A percentile compares a stretch with the other conserved stretches of the same genome.
phyloP scores from a whole-genome alignment of 352 stramenopile species.

The Thraustotheca clavata region DNA sequence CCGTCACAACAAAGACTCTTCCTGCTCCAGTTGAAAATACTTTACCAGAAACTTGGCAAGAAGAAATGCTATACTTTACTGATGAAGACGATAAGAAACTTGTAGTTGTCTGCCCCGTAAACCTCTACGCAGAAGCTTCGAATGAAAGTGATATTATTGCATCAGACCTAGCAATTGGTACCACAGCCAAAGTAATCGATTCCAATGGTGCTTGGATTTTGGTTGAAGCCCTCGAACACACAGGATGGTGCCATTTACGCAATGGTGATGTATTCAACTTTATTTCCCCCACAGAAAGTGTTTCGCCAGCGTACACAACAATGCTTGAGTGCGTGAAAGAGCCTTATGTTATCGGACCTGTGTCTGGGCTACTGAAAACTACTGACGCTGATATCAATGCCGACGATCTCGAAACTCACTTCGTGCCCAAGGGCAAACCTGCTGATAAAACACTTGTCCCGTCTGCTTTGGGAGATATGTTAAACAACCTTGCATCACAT shows the following conservation, averaged over 20 bases:
- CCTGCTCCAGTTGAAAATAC: neutral
- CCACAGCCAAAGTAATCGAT: neutral
- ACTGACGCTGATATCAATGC: neutral
- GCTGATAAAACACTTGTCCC: neutral
- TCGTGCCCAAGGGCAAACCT: neutral
- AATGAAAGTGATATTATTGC: neutral
- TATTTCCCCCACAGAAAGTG: neutral
- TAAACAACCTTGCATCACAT: neutral
- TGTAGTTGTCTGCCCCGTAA: neutral
- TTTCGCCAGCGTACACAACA: neutral
- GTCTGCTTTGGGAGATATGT: neutral
- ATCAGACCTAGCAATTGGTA: neutral
- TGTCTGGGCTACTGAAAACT: neutral
- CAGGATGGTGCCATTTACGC: neutral
- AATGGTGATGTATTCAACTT: neutral
- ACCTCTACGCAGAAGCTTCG: neutral
- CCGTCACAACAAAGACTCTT: neutral
- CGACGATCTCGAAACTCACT: neutral
- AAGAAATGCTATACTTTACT: neutral
- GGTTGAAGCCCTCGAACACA: neutral
- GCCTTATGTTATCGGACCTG: neutral
- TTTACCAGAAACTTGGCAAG: neutral
- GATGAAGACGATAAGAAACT: neutral
- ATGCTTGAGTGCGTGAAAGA: neutral
- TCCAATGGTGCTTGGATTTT: neutral